phyloP scores from a whole-genome alignment of 2,329 filamentous ascomycete species.

The Paradendryphiella salina region DNA sequence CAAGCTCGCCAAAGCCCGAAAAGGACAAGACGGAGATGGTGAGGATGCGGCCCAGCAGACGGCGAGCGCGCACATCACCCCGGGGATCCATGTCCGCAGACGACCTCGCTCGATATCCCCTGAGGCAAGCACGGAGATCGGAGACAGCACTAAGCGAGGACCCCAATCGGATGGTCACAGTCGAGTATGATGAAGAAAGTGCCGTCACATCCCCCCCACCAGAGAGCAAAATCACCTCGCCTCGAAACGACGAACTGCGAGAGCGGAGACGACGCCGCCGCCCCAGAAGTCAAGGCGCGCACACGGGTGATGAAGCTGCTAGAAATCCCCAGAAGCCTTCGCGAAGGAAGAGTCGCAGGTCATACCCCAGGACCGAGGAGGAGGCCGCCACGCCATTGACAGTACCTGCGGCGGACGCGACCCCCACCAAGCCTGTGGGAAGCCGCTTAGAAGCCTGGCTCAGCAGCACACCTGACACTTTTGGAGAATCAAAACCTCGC shows the following conservation, averaged over 20 bases:
- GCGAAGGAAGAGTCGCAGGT: conserved; percentile 31
- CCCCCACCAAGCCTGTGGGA: conserved; percentile 50
- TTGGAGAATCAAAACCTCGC: conserved; percentile 53
- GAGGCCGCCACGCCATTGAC: conserved; percentile 22
- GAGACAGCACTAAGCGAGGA: conserved; percentile 32
- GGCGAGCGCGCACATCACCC: conserved; percentile 37
- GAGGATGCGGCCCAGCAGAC: conserved; percentile 35
- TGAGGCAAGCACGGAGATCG: conserved; percentile 26
- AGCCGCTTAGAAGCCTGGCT: conserved; percentile 66
- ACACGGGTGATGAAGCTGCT: conserved; percentile 31
- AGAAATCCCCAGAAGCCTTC: conserved; percentile 24
- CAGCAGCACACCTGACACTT: conserved; percentile 59
- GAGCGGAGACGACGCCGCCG: conserved; percentile 37
- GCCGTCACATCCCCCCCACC: conserved; percentile 18
- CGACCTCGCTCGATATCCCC: conserved; percentile 24
- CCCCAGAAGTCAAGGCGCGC: conserved; percentile 30
- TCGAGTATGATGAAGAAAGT: conserved; percentile 34
- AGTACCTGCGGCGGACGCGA: conserved; percentile 35
- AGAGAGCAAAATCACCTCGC: conserved; percentile 15
- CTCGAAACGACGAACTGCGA: conserved; percentile 31
- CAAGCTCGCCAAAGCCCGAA: conserved; percentile 26
- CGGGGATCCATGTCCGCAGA: conserved; percentile 40
- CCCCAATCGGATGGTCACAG: conserved; percentile 29
- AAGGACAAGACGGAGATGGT: conserved; percentile 32
- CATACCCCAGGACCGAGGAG: conserved; percentile 32